Evolutionary conservation across 2,329 filamentous ascomycete genomes (phyloP), one percentile per base, ranked within the genome.

Genomic region (Talaromyces sp.): DNA sequence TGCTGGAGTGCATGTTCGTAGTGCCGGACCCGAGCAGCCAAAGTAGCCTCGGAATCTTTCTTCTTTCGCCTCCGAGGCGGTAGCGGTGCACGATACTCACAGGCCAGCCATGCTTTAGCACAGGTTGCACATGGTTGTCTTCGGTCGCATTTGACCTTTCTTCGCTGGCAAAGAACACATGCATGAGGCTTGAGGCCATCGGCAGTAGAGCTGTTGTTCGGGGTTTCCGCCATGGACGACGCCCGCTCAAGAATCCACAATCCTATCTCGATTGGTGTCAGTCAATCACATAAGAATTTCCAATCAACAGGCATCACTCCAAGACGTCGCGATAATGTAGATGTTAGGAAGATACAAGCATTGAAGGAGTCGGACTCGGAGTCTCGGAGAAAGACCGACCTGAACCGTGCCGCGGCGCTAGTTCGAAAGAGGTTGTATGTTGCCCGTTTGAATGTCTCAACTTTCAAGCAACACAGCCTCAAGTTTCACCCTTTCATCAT

Each of bases 141-240:
- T 31, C 64, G 60, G 61, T 66, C 64, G 49, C 66, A 67, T 64
- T 66, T 67, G 13, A 64, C 66, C 19, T 67, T 66, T 66, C 66
- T 61, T 27, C 50, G 58, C 57, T 66, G 64, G 58, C 64, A 67
- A 47, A 67, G 60, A 31, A 63, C 56, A 35, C 66, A 66, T 25
- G 66, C 60, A 62, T 66, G 66, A 60, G 59, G 33, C 56, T 52
- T 63, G 2, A 35, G 61, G 54, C 43, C 37, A 63, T 43, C 54
- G 13, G 31, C 17, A 19, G 17, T 27, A 10, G 50, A n/a, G 31
- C 17, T 59, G 22, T 22, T 17, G 57, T 31, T 57, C 33, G 64
- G 45, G 11, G 45, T 17, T 19, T 27, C 47, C 33, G 60, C 37
- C 64, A 66, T 63, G 47, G 4, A 31, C 5, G 27, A 31, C 27